These are phyloP conservation scores for Tremella yokohamensis DNA, from an alignment of 768 basidiomycete genomes.

Conservation along the genomic window DNA sequence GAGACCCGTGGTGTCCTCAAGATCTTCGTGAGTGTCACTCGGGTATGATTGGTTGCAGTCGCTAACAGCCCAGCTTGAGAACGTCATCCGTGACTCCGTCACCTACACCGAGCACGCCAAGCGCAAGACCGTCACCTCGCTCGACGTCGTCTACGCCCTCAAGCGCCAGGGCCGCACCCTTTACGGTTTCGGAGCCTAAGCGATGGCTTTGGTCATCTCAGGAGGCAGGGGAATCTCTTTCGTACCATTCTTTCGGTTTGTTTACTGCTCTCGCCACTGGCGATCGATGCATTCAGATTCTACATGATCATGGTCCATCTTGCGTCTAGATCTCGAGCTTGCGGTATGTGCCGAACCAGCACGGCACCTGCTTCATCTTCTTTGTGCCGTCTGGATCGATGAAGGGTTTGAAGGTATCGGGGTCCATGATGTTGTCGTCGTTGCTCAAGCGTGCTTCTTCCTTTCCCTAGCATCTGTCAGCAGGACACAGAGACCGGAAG, in stretches of 20 bases:
- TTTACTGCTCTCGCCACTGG: slow-evolving; percentile 5
- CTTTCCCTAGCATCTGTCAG: slow-evolving; percentile 31
- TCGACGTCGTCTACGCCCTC: slow-evolving; percentile 67
- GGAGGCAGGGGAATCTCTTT: background rate
- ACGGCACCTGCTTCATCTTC: too few relatives aligned
- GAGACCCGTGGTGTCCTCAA: slow-evolving; percentile 59
- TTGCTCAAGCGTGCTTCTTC: slow-evolving; percentile 58
- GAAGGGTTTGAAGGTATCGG: slow-evolving; percentile 5
- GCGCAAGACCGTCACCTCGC: slow-evolving; percentile 68
- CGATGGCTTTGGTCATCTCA: background rate
- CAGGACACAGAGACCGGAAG: background rate
- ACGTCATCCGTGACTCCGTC: slow-evolving; percentile 86
- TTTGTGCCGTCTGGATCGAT: background rate
- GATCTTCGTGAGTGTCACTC: slow-evolving; percentile 51
- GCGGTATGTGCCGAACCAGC: too few relatives aligned
- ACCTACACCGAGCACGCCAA: slow-evolving; percentile 99
- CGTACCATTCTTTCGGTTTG: slow-evolving; percentile 5
- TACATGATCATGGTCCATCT: too few relatives aligned
- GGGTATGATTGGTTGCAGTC: background rate
- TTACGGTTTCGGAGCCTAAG: slow-evolving; percentile 84
- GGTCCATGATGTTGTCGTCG: slow-evolving; percentile 56
- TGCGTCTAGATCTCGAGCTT: too few relatives aligned
- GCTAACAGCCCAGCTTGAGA: slow-evolving; percentile 30
- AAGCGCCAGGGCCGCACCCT: slow-evolving; percentile 64
- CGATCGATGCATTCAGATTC: slow-evolving; percentile 3